phyloP scores from a whole-genome alignment of 2,329 filamentous ascomycete species.

The Phyllosticta ampelicida region DNA sequence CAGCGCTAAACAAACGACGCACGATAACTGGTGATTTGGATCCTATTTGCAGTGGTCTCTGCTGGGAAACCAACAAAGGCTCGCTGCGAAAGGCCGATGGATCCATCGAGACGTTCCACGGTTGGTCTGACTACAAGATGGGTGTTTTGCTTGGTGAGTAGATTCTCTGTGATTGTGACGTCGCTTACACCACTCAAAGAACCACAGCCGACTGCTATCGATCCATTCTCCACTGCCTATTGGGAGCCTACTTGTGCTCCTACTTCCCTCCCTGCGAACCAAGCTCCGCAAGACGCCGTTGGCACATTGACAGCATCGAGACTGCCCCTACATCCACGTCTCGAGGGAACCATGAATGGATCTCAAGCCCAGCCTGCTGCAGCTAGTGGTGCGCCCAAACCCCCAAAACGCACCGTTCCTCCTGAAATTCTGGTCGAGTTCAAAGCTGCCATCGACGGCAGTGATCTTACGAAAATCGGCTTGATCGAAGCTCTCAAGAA shows the following conservation, averaged over 20 bases:
- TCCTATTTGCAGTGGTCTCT: constrained; percentile 68
- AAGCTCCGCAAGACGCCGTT: constrained; percentile 14
- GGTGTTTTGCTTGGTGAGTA: constrained; percentile 61
- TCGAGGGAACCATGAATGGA: constrained; percentile 16
- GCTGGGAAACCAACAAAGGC: constrained; percentile 56
- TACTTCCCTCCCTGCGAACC: constrained; percentile 12
- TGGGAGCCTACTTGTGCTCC: constrained; percentile 51
- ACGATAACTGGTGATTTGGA: constrained; percentile 56
- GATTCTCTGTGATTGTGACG: background rate
- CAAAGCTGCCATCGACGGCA: constrained; percentile 58
- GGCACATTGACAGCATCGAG: constrained; percentile 30
- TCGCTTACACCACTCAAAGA: constrained; percentile 20
- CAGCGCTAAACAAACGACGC: constrained; percentile 46
- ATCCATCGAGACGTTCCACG: constrained; percentile 26
- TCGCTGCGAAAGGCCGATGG: constrained; percentile 35
- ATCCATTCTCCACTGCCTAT: constrained; percentile 76
- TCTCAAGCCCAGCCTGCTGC: constrained; percentile 11
- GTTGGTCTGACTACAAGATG: constrained; percentile 55
- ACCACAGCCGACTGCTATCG: constrained; percentile 49
- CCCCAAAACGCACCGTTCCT: constrained; percentile 41
- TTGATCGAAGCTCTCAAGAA: constrained; percentile 66
- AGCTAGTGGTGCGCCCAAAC: constrained; percentile 25
- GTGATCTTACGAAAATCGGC: constrained; percentile 62
- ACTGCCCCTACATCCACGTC: constrained; percentile 31
- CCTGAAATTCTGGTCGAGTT: constrained; percentile 54